A percentile compares a stretch with the other conserved stretches of the same genome.
These are phyloP conservation scores for Phytophthora brassicae DNA, from an alignment of 352 stramenopile genomes.

Conservation along the genomic window DNA sequence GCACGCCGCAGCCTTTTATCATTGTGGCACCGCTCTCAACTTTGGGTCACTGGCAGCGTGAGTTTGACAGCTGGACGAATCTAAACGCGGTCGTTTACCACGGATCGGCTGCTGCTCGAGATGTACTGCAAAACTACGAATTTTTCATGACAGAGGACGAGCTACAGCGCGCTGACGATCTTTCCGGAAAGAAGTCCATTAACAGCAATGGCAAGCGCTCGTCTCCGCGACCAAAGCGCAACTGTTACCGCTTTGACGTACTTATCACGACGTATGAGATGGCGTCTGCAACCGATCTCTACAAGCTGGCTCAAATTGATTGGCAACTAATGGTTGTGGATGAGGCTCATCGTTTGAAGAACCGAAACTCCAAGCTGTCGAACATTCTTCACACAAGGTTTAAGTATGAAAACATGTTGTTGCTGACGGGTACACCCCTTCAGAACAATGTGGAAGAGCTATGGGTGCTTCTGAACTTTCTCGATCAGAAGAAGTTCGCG, in stretches of 20 bases:
- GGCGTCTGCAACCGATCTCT: conserved; percentile 93
- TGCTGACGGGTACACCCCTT: conserved; percentile 91
- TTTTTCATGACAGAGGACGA: conserved; percentile 86
- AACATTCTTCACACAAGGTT: conserved; percentile 79
- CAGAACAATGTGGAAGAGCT: conserved; percentile 93
- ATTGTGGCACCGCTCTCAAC: conserved; percentile 98
- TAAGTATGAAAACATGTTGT: conserved; percentile 80
- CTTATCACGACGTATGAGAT: conserved; percentile 99
- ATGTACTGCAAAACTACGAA: conserved; percentile 94
- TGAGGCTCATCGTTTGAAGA: conserved; percentile 99
- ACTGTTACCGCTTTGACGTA: conserved; percentile 96
- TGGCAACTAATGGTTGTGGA: conserved; percentile 98
- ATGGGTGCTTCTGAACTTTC: conserved; percentile 99
- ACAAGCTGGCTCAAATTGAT: conserved; percentile 89
- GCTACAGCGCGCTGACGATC: conserved; percentile 37
- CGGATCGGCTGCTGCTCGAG: conserved; percentile 88
- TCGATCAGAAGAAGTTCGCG: conserved; percentile 93
- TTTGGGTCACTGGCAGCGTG: conserved; percentile 97
- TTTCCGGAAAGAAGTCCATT: conserved; percentile 17
- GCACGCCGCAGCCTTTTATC: conserved; percentile 94
- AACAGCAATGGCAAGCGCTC: conserved; percentile 28
- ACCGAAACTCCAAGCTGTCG: conserved; percentile 96
- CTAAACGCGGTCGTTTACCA: conserved; percentile 99
- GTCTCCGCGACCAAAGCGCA: conserved; percentile 38
- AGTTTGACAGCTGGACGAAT: conserved; percentile 95